Base-by-base conservation (phyloP, 306 rosid species). In the Malus fusca region DNA sequence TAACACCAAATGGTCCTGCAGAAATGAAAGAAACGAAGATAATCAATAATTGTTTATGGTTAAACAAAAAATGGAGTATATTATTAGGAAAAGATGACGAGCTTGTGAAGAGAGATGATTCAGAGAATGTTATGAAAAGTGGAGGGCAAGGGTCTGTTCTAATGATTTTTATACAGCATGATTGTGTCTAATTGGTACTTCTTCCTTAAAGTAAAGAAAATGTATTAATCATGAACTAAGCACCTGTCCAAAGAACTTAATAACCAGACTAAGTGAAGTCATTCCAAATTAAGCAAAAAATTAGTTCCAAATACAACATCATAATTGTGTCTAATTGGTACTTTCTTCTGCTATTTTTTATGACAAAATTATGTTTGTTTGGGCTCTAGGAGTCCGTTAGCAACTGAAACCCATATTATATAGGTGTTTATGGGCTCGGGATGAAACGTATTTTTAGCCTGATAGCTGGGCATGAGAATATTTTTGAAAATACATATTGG, bases 101-200 rank as follows among this genome's bases (percentile, higher is more conserved):
- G 40, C n/a, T 40, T 73, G 68, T 60, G 77, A 42, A 60, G 56
- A 63, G 51, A 15, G 31, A 58, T 51, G 21, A 53, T 68, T 56
- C 44, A 48, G 55, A 21, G 15, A 33, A 80, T 60, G n/a, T 68
- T 46, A 42, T 52, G 8, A 68, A 75, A 69, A 68, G 73, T 53
- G 17, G 51, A 69, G 66, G 56, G 65, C 62, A 74, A 64, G 46
- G 76, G 61, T 62, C 21, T 75, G 80, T 72, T 66, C 59, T 79
- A 76, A 86, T 86, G 75, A 80, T 66, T 60, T 80, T 31, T 66
- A 77, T 17, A 73, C 73, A 64, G 12, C 72, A 86, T 86, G 59
- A 86, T 83, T 75, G 79, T 81, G 89, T 78, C 79, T 55, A 46
- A 46, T 15, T 62, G 63, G 81, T 80, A 71, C 81, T 73, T 65